phyloP scores from a whole-genome alignment of 2,329 filamentous ascomycete species.

The Stemphylium beticola region DNA sequence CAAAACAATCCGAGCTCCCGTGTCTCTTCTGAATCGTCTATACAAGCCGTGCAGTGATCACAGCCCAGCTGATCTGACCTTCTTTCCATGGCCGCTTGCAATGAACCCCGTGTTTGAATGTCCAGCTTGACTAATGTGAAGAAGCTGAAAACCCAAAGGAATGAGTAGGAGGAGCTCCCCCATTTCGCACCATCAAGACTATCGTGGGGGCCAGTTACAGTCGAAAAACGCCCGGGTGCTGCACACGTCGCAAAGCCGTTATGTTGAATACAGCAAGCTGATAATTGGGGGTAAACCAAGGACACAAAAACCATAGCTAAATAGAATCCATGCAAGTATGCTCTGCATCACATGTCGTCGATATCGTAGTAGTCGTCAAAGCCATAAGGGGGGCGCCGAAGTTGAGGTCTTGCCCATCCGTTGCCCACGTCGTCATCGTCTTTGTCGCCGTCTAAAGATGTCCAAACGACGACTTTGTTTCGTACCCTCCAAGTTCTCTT shows the following conservation, averaged over 20 bases:
- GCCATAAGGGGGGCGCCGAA: slow-evolving; percentile 13
- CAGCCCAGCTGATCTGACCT: too few species aligned
- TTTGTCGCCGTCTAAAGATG: slow-evolving; percentile 13
- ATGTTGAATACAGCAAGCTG: not conserved
- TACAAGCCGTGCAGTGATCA: too few species aligned
- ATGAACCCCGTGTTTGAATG: too few species aligned
- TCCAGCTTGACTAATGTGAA: too few species aligned
- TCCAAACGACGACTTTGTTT: slow-evolving; percentile 24
- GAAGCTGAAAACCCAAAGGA: too few species aligned
- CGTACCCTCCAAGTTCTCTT: slow-evolving; percentile 19
- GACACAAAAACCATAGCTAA: not conserved
- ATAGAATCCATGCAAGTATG: not conserved
- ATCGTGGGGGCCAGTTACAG: too few species aligned
- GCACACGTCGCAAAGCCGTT: not conserved
- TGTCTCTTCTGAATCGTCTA: not conserved
- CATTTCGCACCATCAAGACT: too few species aligned
- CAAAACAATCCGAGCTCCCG: not conserved
- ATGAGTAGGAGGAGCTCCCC: not conserved
- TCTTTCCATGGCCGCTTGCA: too few species aligned
- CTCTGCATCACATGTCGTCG: slow-evolving; percentile 14
- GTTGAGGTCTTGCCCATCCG: slow-evolving; percentile 19
- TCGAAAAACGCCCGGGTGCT: not conserved
- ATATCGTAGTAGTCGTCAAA: slow-evolving; percentile 22
- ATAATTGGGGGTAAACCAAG: not conserved
- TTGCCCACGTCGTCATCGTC: slow-evolving; percentile 21